Evolutionary conservation across 2,329 filamentous ascomycete genomes (phyloP), one percentile per base, ranked within the genome.

Genomic region (Penicillium crustosum): DNA sequence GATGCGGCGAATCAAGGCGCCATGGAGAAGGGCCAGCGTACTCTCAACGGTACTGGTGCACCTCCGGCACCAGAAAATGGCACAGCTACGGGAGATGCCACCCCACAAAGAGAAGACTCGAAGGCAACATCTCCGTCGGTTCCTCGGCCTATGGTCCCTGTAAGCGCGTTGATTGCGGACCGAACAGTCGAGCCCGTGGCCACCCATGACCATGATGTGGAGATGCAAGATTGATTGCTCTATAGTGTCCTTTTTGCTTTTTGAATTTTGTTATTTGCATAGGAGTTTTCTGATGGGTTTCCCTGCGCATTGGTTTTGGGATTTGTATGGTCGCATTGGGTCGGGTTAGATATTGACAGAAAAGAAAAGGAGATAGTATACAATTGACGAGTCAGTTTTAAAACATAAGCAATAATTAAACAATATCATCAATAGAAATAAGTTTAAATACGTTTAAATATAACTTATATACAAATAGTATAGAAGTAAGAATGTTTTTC

Each of bases 101-200:
- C 57, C 31, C 43, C 57, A 39, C 51, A 53, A 29, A 31, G 41
- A 36, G 59, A 54, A 44, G 68, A 65, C 10, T 56, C 66, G 25
- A 63, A 62, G 31, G 47, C 63, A n/a, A 61, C 66, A 29, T 65
- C 67, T 23, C 66, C 69, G 31, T 67, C 69, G 10, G 56, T 62
- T 31, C 66, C 73, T 50, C 69, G 72, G 23, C 73, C 73, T n/a
- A 69, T 71, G 47, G 71, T 75, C 42, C 80, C 83, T 3, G 81
- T 78, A 57, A 78, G 80, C 48, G 83, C 85, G 70, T 71, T 86
- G 60, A 78, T 83, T 69, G 73, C 81, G 42, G 84, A 86, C 58
- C 70, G 68, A 68, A 82, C 82, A 70, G 77, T 79, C 55, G 81
- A 83, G 61, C 78, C 78, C 19, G 65, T 23, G 61, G 59, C 45